A percentile compares a stretch with the other conserved stretches of the same genome.
phyloP scores from a whole-genome alignment of 768 basidiomycete genomes.

The Collybia nuda region DNA sequence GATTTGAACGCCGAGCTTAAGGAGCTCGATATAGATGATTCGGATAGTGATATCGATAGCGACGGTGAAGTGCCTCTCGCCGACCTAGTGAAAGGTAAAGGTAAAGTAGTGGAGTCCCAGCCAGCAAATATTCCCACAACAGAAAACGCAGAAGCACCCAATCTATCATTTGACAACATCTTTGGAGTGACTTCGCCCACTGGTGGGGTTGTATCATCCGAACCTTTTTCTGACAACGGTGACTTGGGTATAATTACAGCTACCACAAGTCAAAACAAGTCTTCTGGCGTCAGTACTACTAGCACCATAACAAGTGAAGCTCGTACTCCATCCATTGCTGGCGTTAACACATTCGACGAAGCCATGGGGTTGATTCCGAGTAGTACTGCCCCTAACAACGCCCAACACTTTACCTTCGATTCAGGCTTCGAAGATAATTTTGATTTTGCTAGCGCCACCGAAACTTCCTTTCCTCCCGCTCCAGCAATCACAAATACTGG shows the following conservation, averaged over 20 bases:
- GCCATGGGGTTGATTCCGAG: conserved; percentile 58
- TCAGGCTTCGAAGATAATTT: conserved; percentile 57
- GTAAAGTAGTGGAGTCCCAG: conserved; percentile 17
- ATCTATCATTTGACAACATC: conserved; percentile 53
- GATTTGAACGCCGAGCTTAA: conserved; percentile 53
- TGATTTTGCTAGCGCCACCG: conserved; percentile 50
- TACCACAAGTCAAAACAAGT: conserved; percentile 9
- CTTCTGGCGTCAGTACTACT: conserved; percentile 15
- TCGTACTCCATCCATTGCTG: conserved; percentile 30
- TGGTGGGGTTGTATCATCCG: conserved; percentile 13
- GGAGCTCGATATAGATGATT: conserved; percentile 59
- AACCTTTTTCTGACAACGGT: background rate
- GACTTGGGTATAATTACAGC: background rate
- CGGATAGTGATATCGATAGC: conserved; percentile 51
- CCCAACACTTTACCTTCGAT: conserved; percentile 60
- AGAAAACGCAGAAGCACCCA: conserved; percentile 4
- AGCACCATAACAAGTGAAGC: conserved; percentile 12
- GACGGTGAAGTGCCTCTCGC: conserved; percentile 46
- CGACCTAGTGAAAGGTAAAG: conserved; percentile 25
- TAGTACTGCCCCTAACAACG: conserved; percentile 27
- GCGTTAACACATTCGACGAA: conserved; percentile 74
- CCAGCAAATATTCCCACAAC: conserved; percentile 8
- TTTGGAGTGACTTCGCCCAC: conserved; percentile 39
- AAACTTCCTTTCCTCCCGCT: conserved; percentile 26
- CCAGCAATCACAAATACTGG: conserved; percentile 15